Conservation (phyloP, 2,329 filamentous ascomycete species). For the Alternaria sp. region DNA sequence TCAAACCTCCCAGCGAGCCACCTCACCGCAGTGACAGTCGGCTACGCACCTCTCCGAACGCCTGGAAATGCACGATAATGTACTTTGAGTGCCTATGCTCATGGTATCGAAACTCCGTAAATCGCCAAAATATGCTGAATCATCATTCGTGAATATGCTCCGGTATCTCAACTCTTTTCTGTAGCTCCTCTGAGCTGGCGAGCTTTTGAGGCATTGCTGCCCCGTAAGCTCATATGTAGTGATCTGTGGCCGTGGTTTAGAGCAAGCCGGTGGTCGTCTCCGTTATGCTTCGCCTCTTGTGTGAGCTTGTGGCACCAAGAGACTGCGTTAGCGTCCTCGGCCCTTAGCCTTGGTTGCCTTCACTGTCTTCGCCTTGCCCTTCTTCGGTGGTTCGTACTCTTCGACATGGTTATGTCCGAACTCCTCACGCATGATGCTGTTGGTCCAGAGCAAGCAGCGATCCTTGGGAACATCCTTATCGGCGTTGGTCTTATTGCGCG, state of each 20-base stretch:
- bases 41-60: conserved; percentile 19
- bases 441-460: conserved; percentile 72
- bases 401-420: conserved; percentile 69
- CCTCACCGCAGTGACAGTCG: conserved; percentile 1
- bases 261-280: background rate
- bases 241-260: background rate
- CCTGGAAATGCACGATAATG: conserved; percentile 21
- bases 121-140: conserved; percentile 23
- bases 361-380: conserved; percentile 53
- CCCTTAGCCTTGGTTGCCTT: conserved; percentile 41
- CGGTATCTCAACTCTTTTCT: background rate
- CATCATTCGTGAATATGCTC: conserved; percentile 29
- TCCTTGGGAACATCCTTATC: conserved; percentile 61
- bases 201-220: background rate
- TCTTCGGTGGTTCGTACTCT: conserved; percentile 57
- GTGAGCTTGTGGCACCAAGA: conserved; percentile 3
- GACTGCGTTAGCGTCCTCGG: conserved; percentile 28
- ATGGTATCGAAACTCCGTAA: conserved; percentile 34
- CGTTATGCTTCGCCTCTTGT: conserved; percentile 6
- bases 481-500: conserved; percentile 67
- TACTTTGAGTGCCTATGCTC: conserved; percentile 20
- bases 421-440: conserved; percentile 66
- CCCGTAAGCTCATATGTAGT: background rate
- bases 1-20: conserved; percentile 2
- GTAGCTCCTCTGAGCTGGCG: background rate